phyloP scores from a whole-genome alignment of 2,329 filamentous ascomycete genomes.

The Pseudogymnoascus sp. region DNA sequence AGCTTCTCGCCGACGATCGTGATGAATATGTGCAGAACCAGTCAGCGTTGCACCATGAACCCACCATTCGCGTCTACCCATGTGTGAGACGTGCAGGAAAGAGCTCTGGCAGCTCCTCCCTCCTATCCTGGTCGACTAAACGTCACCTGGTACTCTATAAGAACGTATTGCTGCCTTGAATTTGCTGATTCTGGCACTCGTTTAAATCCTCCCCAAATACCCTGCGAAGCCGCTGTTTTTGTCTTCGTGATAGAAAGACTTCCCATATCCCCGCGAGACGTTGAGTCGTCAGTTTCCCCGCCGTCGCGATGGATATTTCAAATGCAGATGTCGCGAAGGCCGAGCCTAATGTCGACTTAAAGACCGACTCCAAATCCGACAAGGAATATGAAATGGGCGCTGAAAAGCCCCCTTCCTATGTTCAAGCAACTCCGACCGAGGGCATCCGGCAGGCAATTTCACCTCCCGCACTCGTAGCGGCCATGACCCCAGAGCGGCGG shows the following conservation, averaged over 20 bases:
- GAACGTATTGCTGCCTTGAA: not conserved
- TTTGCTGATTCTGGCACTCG: not conserved
- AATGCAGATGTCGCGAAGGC: not conserved
- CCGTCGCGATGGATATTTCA: not conserved
- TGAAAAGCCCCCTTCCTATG: not conserved
- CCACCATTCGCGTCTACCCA: not conserved
- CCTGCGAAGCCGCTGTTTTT: not conserved
- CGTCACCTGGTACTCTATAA: not conserved
- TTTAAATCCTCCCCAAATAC: not conserved
- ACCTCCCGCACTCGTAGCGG: slow-evolving; percentile 5
- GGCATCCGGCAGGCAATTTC: not conserved
- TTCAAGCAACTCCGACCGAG: not conserved
- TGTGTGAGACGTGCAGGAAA: not conserved
- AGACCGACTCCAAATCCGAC: not conserved
- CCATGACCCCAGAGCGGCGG: slow-evolving; percentile 44
- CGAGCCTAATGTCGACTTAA: not conserved
- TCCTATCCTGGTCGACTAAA: not conserved
- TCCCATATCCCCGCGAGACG: not conserved
- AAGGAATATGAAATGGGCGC: not conserved
- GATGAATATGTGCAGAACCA: not conserved
- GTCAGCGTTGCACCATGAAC: not conserved
- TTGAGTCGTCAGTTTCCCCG: not conserved
- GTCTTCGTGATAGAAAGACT: not conserved
- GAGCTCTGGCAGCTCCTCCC: not conserved
- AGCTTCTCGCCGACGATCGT: not conserved